Percentiles rank a stretch among this genome's conserved stretches.
Conservation (phyloP, 495 filamentous ascomycete species). For the Hypoxylon lienhwacheense region DNA sequence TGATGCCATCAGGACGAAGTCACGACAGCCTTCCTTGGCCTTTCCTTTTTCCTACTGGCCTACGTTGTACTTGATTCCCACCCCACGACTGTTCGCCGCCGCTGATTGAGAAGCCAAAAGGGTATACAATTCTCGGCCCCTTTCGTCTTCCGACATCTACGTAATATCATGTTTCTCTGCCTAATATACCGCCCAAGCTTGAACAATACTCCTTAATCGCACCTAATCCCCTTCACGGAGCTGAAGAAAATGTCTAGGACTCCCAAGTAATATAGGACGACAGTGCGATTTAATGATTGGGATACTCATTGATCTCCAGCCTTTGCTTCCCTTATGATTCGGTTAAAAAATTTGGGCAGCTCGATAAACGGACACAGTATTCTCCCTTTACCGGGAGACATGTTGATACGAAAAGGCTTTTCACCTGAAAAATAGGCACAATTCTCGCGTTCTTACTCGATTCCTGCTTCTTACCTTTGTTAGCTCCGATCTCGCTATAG, state of each 20-base stretch:
- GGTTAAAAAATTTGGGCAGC: slow-evolving; percentile 23
- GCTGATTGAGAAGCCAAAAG: slow-evolving; percentile 32
- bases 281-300: slow-evolving; percentile 21
- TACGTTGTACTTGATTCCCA: slow-evolving; percentile 41
- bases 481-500: slow-evolving; percentile 27
- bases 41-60: slow-evolving; percentile 40
- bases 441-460: slow-evolving; percentile 32
- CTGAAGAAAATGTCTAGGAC: neutral
- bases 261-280: slow-evolving; percentile 1
- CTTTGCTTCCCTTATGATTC: slow-evolving; percentile 27
- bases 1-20: slow-evolving; percentile 57
- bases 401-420: slow-evolving; percentile 39
- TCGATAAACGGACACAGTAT: slow-evolving; percentile 31
- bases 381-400: slow-evolving; percentile 19
- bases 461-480: slow-evolving; percentile 38
- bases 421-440: slow-evolving; percentile 33
- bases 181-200: slow-evolving; percentile 30
- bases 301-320: slow-evolving; percentile 14
- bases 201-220: slow-evolving; percentile 8
- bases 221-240: neutral
- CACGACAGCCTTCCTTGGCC: slow-evolving; percentile 52
- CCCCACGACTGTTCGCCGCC: slow-evolving; percentile 28
- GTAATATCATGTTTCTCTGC: slow-evolving; percentile 31
- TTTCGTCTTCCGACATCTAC: slow-evolving; percentile 24
- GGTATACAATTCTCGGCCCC: slow-evolving; percentile 26